Evolutionary conservation across 2,329 filamentous ascomycete genomes (phyloP).

Genomic region (Pseudogymnoascus sp.): DNA sequence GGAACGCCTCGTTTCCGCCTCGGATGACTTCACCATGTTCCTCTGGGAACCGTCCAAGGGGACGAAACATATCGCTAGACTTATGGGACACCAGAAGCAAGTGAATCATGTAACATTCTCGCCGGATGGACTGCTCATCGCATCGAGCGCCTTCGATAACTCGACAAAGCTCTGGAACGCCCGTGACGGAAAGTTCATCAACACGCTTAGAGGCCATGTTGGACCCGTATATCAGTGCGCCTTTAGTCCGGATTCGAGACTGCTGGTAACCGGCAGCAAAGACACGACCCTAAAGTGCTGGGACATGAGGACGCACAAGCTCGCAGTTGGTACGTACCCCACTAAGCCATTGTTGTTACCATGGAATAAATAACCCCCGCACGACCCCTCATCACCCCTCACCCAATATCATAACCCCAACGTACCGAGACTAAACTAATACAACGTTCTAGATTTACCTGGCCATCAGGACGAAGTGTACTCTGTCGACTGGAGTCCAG

Average conservation of each 20-base stretch:
- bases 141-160: slow-evolving; percentile 87
- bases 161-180: slow-evolving; percentile 89
- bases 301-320: slow-evolving; percentile 78
- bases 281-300: slow-evolving; percentile 93
- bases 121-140: slow-evolving; percentile 78
- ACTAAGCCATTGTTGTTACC: background rate
- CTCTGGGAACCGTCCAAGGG: slow-evolving; percentile 78
- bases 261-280: slow-evolving; percentile 80
- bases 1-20: slow-evolving; percentile 81
- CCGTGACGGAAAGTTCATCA: slow-evolving; percentile 67
- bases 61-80: slow-evolving; percentile 75
- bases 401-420: slow-evolving; percentile 1
- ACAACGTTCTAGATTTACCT: slow-evolving; percentile 57
- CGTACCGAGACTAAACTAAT: background rate
- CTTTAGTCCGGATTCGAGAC: slow-evolving; percentile 85
- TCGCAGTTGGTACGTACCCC: slow-evolving; percentile 42
- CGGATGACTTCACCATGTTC: slow-evolving; percentile 94
- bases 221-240: slow-evolving; percentile 86
- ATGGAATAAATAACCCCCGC: background rate
- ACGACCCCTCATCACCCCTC: slow-evolving; percentile 8
- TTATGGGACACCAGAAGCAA: slow-evolving; percentile 93
- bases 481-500: slow-evolving; percentile 89
- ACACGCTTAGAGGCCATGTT: slow-evolving; percentile 80
- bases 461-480: slow-evolving; percentile 92
- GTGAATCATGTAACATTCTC: slow-evolving; percentile 95